These are phyloP conservation scores for Cercophora newfieldiana DNA, from an alignment of 495 filamentous ascomycete genomes.

Conservation along the genomic window DNA sequence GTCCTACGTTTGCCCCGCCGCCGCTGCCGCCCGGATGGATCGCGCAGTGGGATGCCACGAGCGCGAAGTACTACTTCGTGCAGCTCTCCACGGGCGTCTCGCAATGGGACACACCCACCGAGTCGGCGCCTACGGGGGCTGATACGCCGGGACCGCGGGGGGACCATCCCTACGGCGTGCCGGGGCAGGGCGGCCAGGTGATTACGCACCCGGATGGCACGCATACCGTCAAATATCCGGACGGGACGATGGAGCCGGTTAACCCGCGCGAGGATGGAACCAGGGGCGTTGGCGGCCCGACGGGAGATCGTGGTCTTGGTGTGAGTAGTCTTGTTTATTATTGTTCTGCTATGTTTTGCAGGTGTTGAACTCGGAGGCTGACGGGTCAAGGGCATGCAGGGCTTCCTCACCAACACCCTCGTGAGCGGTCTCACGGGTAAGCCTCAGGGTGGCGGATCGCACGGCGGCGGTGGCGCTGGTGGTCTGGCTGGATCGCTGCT, in stretches of 20 bases:
- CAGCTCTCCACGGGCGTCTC: constrained; percentile 72
- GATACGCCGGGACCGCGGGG: constrained; percentile 47
- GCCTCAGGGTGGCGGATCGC: constrained; percentile 18
- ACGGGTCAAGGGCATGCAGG: constrained; percentile 14
- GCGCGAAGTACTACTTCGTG: constrained; percentile 78
- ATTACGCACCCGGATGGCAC: constrained; percentile 55
- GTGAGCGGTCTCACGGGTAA: constrained; percentile 24
- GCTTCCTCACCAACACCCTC: constrained; percentile 31
- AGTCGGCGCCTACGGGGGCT: constrained; percentile 52
- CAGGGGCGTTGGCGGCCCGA: constrained; percentile 35
- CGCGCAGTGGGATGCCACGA: constrained; percentile 76
- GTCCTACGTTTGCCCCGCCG: constrained; percentile 69
- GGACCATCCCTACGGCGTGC: constrained; percentile 56
- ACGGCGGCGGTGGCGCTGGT: constrained; percentile 26
- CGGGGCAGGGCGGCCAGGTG: constrained; percentile 39
- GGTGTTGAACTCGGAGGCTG: neutral
- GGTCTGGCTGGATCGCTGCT: constrained; percentile 35
- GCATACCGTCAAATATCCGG: constrained; percentile 49
- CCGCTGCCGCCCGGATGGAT: constrained; percentile 75
- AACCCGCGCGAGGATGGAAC: constrained; percentile 38
- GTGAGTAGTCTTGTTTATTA: constrained; percentile 30
- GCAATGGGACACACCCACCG: constrained; percentile 76
- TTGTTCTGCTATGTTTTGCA: neutral
- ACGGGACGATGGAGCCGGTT: constrained; percentile 53
- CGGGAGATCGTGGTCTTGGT: constrained; percentile 47